phyloP scores from a whole-genome alignment of 2,329 filamentous ascomycete species.

The Biscogniauxia mediterranea region DNA sequence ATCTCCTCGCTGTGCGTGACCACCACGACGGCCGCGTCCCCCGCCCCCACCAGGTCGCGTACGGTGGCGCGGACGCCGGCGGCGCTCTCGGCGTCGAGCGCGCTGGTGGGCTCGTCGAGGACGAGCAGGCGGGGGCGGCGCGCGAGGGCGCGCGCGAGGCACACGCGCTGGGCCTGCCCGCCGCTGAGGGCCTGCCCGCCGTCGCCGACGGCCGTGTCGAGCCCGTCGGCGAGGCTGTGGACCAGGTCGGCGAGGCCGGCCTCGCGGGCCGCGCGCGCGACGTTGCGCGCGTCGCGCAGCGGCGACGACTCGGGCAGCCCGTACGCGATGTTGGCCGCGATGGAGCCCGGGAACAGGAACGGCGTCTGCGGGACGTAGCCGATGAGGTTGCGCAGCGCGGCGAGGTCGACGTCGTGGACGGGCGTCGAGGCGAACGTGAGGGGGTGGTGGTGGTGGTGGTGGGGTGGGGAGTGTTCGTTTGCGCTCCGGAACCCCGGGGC shows the following conservation, averaged over 20 bases:
- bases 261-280: slow-evolving; percentile 52
- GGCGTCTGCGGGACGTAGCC: slow-evolving; percentile 70
- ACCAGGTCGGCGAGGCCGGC: slow-evolving; percentile 78
- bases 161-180: slow-evolving; percentile 79
- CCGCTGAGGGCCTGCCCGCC: slow-evolving; percentile 73
- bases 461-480: neutral
- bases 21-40: slow-evolving; percentile 64
- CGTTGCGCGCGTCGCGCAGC: slow-evolving; percentile 42
- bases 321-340: slow-evolving; percentile 81
- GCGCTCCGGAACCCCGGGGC: neutral
- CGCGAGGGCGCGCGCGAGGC: slow-evolving; percentile 76
- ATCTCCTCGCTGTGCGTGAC: slow-evolving; percentile 82
- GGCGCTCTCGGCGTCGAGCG: slow-evolving; percentile 70
- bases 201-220: slow-evolving; percentile 72
- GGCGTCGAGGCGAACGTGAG: slow-evolving; percentile 60
- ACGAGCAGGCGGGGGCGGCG: slow-evolving; percentile 71
- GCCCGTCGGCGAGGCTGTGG: slow-evolving; percentile 65
- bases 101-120: slow-evolving; percentile 83
- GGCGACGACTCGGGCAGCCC: slow-evolving; percentile 60
- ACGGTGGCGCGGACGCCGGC: slow-evolving; percentile 64
- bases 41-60: slow-evolving; percentile 43
- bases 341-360: slow-evolving; percentile 72
- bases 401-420: slow-evolving; percentile 57
- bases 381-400: slow-evolving; percentile 58
- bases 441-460: slow-evolving; percentile 28